A percentile compares a stretch with the other conserved stretches of the same genome.
phyloP scores from a whole-genome alignment of 805 yeast genomes.

The Lachancea cidri region DNA sequence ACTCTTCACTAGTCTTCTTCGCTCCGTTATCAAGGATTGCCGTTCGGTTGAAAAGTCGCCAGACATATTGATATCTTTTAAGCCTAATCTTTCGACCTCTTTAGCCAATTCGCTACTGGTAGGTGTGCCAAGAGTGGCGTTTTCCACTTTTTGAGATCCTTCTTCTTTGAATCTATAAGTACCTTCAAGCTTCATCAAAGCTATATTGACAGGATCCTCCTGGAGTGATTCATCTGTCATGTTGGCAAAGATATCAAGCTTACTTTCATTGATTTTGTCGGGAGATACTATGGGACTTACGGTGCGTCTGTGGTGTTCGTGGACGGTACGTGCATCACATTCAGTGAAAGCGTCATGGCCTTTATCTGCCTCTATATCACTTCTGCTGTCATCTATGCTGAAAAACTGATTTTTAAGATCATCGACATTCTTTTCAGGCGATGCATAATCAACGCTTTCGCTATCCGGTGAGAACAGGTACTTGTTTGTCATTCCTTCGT shows the following conservation, averaged over 20 bases:
- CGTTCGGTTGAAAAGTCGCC: constrained; percentile 21
- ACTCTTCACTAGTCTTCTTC: constrained; percentile 36
- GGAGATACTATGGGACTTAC: constrained; percentile 6
- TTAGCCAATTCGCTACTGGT: constrained; percentile 4
- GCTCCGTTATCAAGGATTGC: constrained; percentile 33
- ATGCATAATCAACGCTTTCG: constrained; percentile 25
- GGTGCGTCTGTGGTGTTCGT: constrained; percentile 8
- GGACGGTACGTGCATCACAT: constrained; percentile 1
- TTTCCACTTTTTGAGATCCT: constrained; percentile 8
- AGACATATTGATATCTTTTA: constrained; percentile 10
- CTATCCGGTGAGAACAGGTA: constrained; percentile 29
- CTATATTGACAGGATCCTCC: constrained; percentile 67
- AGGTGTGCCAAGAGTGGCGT: constrained; percentile 2
- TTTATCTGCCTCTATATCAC: not conserved
- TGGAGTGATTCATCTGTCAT: constrained; percentile 72
- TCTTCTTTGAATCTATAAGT: constrained; percentile 30
- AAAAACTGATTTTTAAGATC: constrained; percentile 28
- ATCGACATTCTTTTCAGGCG: constrained; percentile 31
- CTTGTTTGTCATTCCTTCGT: constrained; percentile 14
- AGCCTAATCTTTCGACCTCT: constrained; percentile 5
- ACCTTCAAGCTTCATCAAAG: constrained; percentile 78
- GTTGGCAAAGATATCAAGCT: constrained; percentile 56
- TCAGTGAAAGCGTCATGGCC: constrained; percentile 2
- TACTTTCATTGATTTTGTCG: constrained; percentile 5
- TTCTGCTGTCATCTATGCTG: constrained; percentile 9